Evolutionary conservation across 2,329 filamentous ascomycete genomes (phyloP), one percentile per base, ranked within the genome.

Genomic region (Colletotrichum acutatum): DNA sequence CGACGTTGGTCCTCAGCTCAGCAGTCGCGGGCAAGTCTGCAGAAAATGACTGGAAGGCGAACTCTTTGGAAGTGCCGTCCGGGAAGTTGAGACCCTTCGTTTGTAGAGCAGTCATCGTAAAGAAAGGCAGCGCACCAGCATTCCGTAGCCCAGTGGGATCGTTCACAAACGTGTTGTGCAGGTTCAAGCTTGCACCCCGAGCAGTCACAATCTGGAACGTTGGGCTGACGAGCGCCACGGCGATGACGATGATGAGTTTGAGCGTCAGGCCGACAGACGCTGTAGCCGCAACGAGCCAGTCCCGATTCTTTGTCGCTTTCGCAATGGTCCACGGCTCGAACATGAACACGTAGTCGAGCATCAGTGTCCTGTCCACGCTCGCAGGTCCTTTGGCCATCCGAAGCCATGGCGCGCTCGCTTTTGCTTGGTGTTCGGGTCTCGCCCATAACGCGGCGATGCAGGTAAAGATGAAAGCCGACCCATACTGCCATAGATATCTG

Each of bases 371-470:
- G 57, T 82, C 78, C 14, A 78, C 78, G 30, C 77, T 74, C 6
- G 76, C 74, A 11, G 82, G 76, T 1, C 75, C 78, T 22, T 78
- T 77, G 6, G 78, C 75, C 74, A 84, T 76, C 2, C 80, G 80
- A 3, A 80, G 72, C 83, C 83, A 85, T 1, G 83, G 83, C 42
- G 83, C 83, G 1, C 78, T 76, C 11, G 77, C 74, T 53, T 81
- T 82, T n/a, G 81, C 77, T 70, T 85, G 83, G 66, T 81, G 83
- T 60, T 85, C 83, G 11, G 83, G 82, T 19, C 83, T 78, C 11
- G 74, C 75, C 82, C 83, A 85, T 9, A 80, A 46, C 14, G 78
- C 79, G 5, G 81, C 79, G 19, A 82, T 73, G 0, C 82, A 63
- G 4, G 78, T 78, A 58, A 84, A 76, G 14, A 84, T 68, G 11